Evolutionary conservation across 2,329 filamentous ascomycete genomes (phyloP).

Genomic region (Fusarium pseudocircinatum): DNA sequence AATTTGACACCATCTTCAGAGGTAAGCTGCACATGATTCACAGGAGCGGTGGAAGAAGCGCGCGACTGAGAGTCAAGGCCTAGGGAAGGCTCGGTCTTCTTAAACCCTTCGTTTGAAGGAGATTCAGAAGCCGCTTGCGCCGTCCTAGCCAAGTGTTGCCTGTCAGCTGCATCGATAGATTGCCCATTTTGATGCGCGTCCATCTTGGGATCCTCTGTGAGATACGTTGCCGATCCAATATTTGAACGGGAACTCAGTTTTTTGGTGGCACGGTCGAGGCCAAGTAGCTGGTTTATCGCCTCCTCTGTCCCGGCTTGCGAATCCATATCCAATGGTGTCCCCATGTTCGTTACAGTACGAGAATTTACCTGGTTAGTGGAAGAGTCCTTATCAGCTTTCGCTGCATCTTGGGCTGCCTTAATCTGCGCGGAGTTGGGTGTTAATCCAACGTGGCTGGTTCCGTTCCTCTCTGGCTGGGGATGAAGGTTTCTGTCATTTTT

Average conservation of each 20-base stretch:
- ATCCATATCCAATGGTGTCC: background rate
- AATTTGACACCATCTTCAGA: background rate
- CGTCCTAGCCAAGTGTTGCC: background rate
- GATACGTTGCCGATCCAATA: background rate
- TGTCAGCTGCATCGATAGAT: background rate
- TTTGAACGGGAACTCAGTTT: background rate
- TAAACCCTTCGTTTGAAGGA: background rate
- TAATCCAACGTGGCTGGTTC: background rate
- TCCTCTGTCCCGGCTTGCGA: background rate
- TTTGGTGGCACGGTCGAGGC: background rate
- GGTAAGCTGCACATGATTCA: background rate
- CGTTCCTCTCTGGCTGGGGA: background rate
- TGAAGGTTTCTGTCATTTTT: background rate
- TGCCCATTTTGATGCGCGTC: background rate
- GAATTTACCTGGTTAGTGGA: background rate
- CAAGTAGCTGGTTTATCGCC: background rate
- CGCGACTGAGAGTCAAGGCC: background rate
- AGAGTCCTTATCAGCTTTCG: background rate
- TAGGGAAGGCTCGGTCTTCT: background rate
- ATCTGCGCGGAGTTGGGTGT: background rate
- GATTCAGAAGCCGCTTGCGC: background rate
- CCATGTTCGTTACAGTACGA: background rate
- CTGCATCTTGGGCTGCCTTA: background rate
- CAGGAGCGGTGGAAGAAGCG: background rate
- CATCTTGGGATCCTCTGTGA: background rate